Conservation (phyloP, 768 basidiomycete species). For the Serpula lacrymans region DNA sequence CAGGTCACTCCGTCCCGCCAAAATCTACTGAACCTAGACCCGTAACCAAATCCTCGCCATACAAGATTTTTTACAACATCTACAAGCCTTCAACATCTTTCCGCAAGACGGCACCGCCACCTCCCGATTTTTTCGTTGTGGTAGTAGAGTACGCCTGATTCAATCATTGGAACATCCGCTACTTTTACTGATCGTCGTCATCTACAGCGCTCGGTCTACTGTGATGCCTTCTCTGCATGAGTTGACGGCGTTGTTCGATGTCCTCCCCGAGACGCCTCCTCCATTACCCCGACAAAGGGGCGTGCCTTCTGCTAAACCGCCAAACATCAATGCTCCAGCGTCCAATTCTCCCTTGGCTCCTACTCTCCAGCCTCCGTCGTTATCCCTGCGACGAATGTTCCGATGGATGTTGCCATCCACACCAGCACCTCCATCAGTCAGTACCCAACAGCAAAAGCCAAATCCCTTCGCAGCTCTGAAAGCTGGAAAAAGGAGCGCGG, state of each 20-base stretch:
- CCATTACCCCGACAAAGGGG: constrained; percentile 51
- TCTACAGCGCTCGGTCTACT: constrained; percentile 71
- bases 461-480: constrained; percentile 83
- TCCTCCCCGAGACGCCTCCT: constrained; percentile 59
- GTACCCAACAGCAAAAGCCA: constrained; percentile 33
- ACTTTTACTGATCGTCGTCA: constrained; percentile 5
- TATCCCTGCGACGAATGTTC: constrained; percentile 11
- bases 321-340: not conserved
- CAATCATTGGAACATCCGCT: not conserved
- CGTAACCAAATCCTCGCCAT: constrained; percentile 45
- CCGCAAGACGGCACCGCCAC: constrained; percentile 70
- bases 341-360: not conserved
- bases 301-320: constrained; percentile 3
- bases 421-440: constrained; percentile 25
- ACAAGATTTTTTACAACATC: constrained; percentile 82
- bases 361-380: not conserved
- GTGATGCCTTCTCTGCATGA: constrained; percentile 81
- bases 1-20: constrained; percentile 51
- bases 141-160: constrained; percentile 68
- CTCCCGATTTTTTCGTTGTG: constrained; percentile 83
- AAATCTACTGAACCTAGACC: constrained; percentile 6
- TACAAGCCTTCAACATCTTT: constrained; percentile 90
- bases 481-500: constrained; percentile 75
- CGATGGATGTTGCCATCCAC: constrained; percentile 21
- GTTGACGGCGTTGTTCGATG: constrained; percentile 66